Evolutionary conservation across 2,329 filamentous ascomycete species (phyloP), one percentile per base, ranked within the genome.

Genomic region (Penicillium carneum): DNA sequence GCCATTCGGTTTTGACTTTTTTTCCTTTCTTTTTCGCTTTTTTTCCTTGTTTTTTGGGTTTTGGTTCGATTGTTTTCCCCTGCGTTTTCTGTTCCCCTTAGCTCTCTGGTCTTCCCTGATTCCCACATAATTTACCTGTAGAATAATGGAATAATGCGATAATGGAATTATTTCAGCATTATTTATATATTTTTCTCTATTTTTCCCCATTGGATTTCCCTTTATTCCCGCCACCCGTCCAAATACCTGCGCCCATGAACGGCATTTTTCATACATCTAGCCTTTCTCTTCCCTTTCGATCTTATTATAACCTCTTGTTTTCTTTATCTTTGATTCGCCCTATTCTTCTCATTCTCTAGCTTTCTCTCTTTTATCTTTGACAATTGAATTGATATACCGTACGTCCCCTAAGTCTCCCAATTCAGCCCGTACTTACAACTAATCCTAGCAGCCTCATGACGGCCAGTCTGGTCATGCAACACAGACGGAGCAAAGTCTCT

Each of bases 391-490:
- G 14, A n/a, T 38, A 41, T 29, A 46, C 45, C 14, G 3, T 59
- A 38, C 43, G 23, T 31, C 29, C 47, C 33, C 46, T 26, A 31
- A 53, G 47, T 51, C 23, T 63, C 62, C 33, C 47, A 57, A 63
- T 63, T 12, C 57, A 16, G 26, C 48, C 48, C 60, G 62, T 31
- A 31, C 29, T 31, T 63, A 42, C 65, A 59, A 20, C 39, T 43
- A 14, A 48, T 26, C 39, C 38, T 23, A 7, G 4, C 8, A 64
- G 64, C 68, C 68, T 68, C 63, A 78, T 78, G 75, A 76, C 73
- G 52, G 66, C 71, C 33, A 75, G 68, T 51, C 59, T 76, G 59
- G 72, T 77, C 31, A 79, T 77, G 72, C 71, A 77, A 62, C 75
- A 72, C 62, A 74, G 74, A 62, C 72, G 70, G 66, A 74, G 69